phyloP scores from a whole-genome alignment of 352 stramenopile genomes.

The Phytophthora fragariae region DNA sequence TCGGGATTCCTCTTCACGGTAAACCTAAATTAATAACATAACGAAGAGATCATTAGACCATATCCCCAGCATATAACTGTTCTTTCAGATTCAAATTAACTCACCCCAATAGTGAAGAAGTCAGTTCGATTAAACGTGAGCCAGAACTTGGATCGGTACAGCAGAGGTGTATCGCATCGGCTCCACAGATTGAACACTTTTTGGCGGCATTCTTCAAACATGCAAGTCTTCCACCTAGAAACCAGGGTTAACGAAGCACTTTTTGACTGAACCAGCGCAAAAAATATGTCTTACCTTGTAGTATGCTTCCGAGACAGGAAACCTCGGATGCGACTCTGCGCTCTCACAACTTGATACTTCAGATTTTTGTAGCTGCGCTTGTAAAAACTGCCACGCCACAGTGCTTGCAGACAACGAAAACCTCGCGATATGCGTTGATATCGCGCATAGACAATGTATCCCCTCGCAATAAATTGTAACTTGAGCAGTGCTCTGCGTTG shows the following conservation, averaged over 20 bases:
- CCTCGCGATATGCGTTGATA: constrained; percentile 58
- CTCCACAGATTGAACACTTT: constrained; percentile 81
- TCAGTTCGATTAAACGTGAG: constrained; percentile 74
- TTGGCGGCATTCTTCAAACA: constrained; percentile 61
- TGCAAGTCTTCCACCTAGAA: constrained; percentile 64
- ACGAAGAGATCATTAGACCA: not conserved
- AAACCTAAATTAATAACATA: constrained; percentile 47
- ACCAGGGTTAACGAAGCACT: not conserved
- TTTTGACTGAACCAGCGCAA: not conserved
- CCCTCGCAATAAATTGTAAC: constrained; percentile 59
- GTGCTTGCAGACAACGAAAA: constrained; percentile 66
- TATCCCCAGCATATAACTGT: not conserved
- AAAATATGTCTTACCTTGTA: constrained; percentile 43
- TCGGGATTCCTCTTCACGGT: constrained; percentile 68
- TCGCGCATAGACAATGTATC: constrained; percentile 54
- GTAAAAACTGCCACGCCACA: constrained; percentile 72
- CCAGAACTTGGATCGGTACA: constrained; percentile 88
- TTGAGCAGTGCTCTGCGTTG: constrained; percentile 39
- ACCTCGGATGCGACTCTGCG: constrained; percentile 71
- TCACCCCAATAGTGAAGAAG: constrained; percentile 81
- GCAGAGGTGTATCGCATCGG: constrained; percentile 65
- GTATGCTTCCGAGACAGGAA: constrained; percentile 68
- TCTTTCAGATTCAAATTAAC: constrained; percentile 15
- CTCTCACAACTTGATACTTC: constrained; percentile 64
- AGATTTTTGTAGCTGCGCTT: constrained; percentile 71